Conservation (phyloP, 805 yeast species). For the Candida palmyrensis region DNA sequence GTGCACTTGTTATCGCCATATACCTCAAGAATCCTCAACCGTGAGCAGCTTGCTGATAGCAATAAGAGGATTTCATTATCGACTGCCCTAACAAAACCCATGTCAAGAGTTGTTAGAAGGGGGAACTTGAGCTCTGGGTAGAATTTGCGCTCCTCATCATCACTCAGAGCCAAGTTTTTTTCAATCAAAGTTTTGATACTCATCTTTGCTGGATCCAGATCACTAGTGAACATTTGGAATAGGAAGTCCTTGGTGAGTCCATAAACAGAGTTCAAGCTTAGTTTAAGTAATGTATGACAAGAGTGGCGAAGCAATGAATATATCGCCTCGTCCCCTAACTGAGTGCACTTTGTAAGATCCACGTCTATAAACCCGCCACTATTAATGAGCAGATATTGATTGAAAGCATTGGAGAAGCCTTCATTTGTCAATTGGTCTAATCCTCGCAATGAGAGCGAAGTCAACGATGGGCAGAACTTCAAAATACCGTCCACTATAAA, state of each 20-base stretch:
- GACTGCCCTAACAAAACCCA: slow-evolving; percentile 74
- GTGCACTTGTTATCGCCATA: slow-evolving; percentile 76
- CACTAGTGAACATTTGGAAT: slow-evolving; percentile 38
- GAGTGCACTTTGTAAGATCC: slow-evolving; percentile 60
- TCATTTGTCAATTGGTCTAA: slow-evolving; percentile 67
- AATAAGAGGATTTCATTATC: slow-evolving; percentile 64
- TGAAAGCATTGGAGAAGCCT: slow-evolving; percentile 57
- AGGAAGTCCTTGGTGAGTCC: slow-evolving; percentile 48
- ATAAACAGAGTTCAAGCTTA: slow-evolving; percentile 72
- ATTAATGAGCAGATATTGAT: slow-evolving; percentile 44
- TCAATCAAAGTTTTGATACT: slow-evolving; percentile 9
- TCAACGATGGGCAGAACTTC: slow-evolving; percentile 52
- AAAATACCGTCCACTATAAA: slow-evolving; percentile 52
- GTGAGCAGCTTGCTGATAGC: slow-evolving; percentile 55
- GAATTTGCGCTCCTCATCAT: slow-evolving; percentile 7
- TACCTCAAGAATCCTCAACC: slow-evolving; percentile 65
- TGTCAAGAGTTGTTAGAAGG: slow-evolving; percentile 60
- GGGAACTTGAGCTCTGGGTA: slow-evolving; percentile 37
- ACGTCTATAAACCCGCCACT: slow-evolving; percentile 55
- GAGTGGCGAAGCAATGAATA: slow-evolving; percentile 59
- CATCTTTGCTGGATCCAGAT: slow-evolving; percentile 19
- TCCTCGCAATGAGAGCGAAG: slow-evolving; percentile 51
- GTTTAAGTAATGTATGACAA: slow-evolving; percentile 57
- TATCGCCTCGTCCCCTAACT: slow-evolving; percentile 59
- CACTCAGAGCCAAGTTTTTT: slow-evolving; percentile 6